phyloP scores from a whole-genome alignment of 2,329 filamentous ascomycete species.

The Apiospora malaysiana region DNA sequence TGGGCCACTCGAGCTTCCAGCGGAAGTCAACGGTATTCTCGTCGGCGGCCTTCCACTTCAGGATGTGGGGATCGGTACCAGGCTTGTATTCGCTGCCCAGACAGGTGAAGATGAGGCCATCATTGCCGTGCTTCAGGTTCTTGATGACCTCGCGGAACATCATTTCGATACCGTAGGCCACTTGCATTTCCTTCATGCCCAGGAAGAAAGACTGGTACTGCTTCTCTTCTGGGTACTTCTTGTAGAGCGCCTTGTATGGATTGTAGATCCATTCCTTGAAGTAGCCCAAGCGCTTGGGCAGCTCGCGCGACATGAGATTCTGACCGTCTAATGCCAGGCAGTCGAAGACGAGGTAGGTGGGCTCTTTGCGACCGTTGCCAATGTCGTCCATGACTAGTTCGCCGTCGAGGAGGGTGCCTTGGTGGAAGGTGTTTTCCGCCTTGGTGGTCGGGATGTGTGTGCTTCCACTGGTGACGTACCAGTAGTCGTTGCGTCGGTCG shows the following conservation, averaged over 20 bases:
- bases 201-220: slow-evolving; percentile 78
- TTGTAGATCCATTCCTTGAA: slow-evolving; percentile 79
- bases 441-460: slow-evolving; percentile 82
- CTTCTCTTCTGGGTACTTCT: slow-evolving; percentile 71
- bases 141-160: slow-evolving; percentile 92
- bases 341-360: slow-evolving; percentile 93
- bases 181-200: slow-evolving; percentile 87
- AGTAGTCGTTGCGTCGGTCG: slow-evolving; percentile 98
- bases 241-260: slow-evolving; percentile 69
- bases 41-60: slow-evolving; percentile 96
- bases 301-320: slow-evolving; percentile 75
- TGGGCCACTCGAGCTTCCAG: slow-evolving; percentile 77
- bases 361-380: slow-evolving; percentile 68
- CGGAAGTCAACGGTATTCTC: slow-evolving; percentile 97
- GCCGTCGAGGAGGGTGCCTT: slow-evolving; percentile 84
- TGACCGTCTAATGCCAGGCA: slow-evolving; percentile 82
- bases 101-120: slow-evolving; percentile 98
- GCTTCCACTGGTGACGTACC: slow-evolving; percentile 71
- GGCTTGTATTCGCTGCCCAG: slow-evolving; percentile 83
- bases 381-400: slow-evolving; percentile 89
- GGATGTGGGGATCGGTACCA: slow-evolving; percentile 89
- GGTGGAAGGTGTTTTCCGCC: slow-evolving; percentile 73
- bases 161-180: slow-evolving; percentile 86
- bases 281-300: slow-evolving; percentile 89
- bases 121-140: slow-evolving; percentile 87